Evolutionary conservation across 371 early-diverging fungal genomes (phyloP).

Genomic region (Blakeslea trispora): DNA sequence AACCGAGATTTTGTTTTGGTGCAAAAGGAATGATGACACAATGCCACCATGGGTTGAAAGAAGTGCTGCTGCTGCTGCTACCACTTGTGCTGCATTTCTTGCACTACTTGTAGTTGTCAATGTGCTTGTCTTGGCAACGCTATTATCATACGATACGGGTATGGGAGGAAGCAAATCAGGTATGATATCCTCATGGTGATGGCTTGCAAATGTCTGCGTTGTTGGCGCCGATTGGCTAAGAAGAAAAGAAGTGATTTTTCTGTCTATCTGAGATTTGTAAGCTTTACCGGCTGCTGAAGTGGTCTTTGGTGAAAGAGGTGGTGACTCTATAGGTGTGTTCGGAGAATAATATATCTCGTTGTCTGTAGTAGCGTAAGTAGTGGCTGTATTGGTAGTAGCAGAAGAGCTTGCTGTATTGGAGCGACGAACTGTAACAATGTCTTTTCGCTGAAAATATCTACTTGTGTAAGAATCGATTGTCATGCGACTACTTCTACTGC

Average conservation of each 20-base stretch:
- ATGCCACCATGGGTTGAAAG: slow-evolving; percentile 15
- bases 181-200: slow-evolving; percentile 12
- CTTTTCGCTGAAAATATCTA: slow-evolving; percentile 15
- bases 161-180: neutral
- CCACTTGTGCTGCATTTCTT: slow-evolving; percentile 4
- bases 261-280: slow-evolving; percentile 16
- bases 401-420: neutral
- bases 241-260: slow-evolving; percentile 14
- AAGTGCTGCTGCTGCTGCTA: slow-evolving; percentile 15
- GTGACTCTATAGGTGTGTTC: slow-evolving; percentile 14
- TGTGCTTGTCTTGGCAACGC: slow-evolving; percentile 6
- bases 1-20: neutral
- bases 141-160: slow-evolving; percentile 12
- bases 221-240: slow-evolving; percentile 23
- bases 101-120: neutral
- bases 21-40: slow-evolving; percentile 1
- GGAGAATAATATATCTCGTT: slow-evolving; percentile 12
- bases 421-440: neutral
- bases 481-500: slow-evolving; percentile 23
- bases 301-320: slow-evolving; percentile 19
- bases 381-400: neutral
- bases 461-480: slow-evolving; percentile 21
- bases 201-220: slow-evolving; percentile 13
- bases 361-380: slow-evolving; percentile 1
- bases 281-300: neutral